These are phyloP conservation scores for Didymella lethalis DNA, from an alignment of 2,329 filamentous ascomycete species.

Conservation along the genomic window DNA sequence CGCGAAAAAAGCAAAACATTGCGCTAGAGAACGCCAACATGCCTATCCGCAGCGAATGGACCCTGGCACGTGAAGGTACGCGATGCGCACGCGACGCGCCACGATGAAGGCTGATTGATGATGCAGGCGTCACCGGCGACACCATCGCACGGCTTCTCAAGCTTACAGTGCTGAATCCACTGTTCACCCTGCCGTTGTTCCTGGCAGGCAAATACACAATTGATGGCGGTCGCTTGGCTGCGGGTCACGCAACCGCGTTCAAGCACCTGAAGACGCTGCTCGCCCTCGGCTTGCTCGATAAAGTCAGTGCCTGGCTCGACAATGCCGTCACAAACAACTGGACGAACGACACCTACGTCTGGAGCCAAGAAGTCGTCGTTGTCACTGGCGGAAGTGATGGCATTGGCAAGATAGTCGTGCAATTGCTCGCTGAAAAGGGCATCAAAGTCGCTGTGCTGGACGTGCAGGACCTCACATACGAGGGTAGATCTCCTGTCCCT, in stretches of 20 bases:
- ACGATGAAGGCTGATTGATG: neutral
- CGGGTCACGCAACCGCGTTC: constrained; percentile 59
- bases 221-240: constrained; percentile 64
- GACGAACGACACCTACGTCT: constrained; percentile 65
- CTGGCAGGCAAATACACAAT: constrained; percentile 70
- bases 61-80: constrained; percentile 51
- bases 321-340: constrained; percentile 61
- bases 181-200: constrained; percentile 68
- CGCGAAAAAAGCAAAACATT: neutral
- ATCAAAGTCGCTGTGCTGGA: constrained; percentile 77
- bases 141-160: constrained; percentile 66
- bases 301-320: constrained; percentile 62
- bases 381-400: constrained; percentile 78
- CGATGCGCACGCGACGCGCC: constrained; percentile 3
- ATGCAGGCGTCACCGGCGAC: constrained; percentile 58
- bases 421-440: constrained; percentile 68
- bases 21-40: constrained; percentile 28
- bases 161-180: constrained; percentile 70
- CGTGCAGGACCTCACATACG: constrained; percentile 67
- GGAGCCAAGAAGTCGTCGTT: constrained; percentile 73
- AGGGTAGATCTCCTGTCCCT: constrained; percentile 39
- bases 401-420: constrained; percentile 73
- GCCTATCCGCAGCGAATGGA: constrained; percentile 51
- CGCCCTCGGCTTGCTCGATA: constrained; percentile 60
- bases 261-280: constrained; percentile 63